Evolutionary conservation across 2,329 filamentous ascomycete genomes (phyloP).

Genomic region (Microdochium paspali): DNA sequence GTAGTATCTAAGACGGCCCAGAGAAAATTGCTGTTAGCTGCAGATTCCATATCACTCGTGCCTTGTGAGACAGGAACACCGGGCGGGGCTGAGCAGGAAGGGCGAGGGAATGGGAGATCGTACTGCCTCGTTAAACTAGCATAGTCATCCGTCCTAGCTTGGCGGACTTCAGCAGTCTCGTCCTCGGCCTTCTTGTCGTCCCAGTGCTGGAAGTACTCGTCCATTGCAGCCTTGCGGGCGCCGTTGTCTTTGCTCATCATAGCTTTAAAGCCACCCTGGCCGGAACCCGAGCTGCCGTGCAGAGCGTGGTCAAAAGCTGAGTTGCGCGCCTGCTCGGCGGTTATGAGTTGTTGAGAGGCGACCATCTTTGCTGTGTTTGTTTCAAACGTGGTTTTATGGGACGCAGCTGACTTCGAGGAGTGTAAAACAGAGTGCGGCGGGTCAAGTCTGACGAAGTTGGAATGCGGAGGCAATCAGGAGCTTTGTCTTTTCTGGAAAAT

Average conservation of each 20-base stretch:
- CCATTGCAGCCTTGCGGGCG: constrained; percentile 58
- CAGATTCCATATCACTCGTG: too few species aligned
- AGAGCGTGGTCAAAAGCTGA: constrained; percentile 50
- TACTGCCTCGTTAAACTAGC: constrained; percentile 64
- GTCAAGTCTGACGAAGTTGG: too few species aligned
- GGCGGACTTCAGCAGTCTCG: constrained; percentile 50
- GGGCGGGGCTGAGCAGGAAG: too few species aligned
- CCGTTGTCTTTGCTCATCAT: constrained; percentile 58
- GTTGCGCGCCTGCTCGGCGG: constrained; percentile 3
- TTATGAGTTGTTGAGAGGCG: constrained; percentile 1
- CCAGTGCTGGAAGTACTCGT: constrained; percentile 76
- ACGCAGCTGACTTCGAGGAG: too few species aligned
- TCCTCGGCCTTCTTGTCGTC: constrained; percentile 57
- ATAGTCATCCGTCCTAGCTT: constrained; percentile 59
- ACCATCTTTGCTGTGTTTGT: background rate
- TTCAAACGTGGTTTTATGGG: background rate
- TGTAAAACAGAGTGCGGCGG: too few species aligned
- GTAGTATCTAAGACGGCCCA: constrained; percentile 49
- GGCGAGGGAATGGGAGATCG: constrained; percentile 17
- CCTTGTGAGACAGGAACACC: too few species aligned
- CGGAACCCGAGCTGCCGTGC: constrained; percentile 49
- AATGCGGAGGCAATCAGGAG: too few species aligned
- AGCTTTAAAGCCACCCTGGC: constrained; percentile 47
- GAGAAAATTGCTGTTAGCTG: constrained; percentile 1
- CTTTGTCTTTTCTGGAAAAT: too few species aligned